Evolutionary conservation across 2,329 filamentous ascomycete genomes (phyloP), one percentile per base, ranked within the genome.

Genomic region (Dactylellina parvicollis): DNA sequence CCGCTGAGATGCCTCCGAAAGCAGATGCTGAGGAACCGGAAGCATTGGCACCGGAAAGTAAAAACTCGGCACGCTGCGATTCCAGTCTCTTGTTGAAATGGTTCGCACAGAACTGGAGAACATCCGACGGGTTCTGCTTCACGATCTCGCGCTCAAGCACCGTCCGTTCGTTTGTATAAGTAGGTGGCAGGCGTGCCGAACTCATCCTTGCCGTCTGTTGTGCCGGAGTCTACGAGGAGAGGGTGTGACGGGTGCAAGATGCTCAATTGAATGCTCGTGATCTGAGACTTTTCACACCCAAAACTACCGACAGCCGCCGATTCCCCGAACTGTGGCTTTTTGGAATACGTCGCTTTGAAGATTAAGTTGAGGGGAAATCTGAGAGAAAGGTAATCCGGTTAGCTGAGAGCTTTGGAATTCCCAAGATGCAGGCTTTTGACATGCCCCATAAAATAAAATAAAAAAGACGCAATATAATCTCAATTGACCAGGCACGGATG

Each of bases 51-150:
- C 36, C 50, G 50, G 80, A 81, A 76, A 84, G 81, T 78, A 85
- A 80, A 80, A 86, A 84, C 79, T 86, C 83, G 78, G 84, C 82
- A 79, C 87, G 86, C 83, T 90, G 87, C 79, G 84, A 84, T 80
- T 88, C 86, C 78, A 91, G 86, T 78, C 87, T 87, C 79, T 83
- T 84, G 77, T 84, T 82, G 81, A 90, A 90, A 83, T 87, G 87
- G 81, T 90, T 88, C 81, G 86, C 85, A 82, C 87, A 90, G 83
- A 88, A 89, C 80, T 91, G 88, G 77, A 89, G 84, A 79, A 88
- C 84, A 82, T 91, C 88, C 80, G 83, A 78, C 56, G 88, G 87
- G 75, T 86, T 83, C 77, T 84, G 80, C 78, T 85, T 84, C 76
- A 84, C 82, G 77, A 89, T 81, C 80, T 89, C 84, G 81, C 84